These are phyloP conservation scores for Saccharomycopsis sp. DNA, from an alignment of 805 yeast species.

Conservation along the genomic window DNA sequence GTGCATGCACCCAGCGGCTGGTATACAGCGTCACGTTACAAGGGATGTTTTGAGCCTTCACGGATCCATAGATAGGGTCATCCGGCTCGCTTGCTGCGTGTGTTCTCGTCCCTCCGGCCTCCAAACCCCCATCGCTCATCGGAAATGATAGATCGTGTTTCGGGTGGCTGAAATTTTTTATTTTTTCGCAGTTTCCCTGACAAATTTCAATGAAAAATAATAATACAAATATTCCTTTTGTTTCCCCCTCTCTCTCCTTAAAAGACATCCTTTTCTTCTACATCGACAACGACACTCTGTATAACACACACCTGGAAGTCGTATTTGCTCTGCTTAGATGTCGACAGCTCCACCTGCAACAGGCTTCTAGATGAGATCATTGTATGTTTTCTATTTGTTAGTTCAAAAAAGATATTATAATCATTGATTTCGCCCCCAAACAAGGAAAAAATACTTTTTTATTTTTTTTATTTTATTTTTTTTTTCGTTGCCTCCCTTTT, in stretches of 20 bases:
- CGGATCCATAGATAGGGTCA: too few relatives aligned
- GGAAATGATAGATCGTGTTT: neutral
- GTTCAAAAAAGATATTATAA: neutral
- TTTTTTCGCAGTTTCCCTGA: neutral
- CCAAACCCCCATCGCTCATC: too few relatives aligned
- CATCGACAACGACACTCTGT: neutral
- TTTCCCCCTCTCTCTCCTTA: neutral
- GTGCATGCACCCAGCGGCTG: too few relatives aligned
- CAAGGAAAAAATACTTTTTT: neutral
- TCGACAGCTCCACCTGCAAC: neutral
- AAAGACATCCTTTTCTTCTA: neutral
- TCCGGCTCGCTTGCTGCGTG: too few relatives aligned
- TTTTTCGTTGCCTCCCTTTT: neutral
- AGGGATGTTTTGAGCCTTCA: too few relatives aligned
- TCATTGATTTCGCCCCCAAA: slow-evolving; percentile 1
- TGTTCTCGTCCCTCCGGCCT: too few relatives aligned
- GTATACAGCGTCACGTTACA: too few relatives aligned
- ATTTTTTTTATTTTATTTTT: too few relatives aligned
- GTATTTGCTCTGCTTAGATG: neutral
- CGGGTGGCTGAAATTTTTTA: neutral
- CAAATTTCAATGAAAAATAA: too few relatives aligned
- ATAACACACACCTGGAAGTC: too few relatives aligned
- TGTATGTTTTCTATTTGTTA: neutral
- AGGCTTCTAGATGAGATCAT: neutral
- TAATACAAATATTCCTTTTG: neutral